Evolutionary conservation across 2,329 filamentous ascomycete species (phyloP), one percentile per base, ranked within the genome.

Genomic region (Alternaria sp.): DNA sequence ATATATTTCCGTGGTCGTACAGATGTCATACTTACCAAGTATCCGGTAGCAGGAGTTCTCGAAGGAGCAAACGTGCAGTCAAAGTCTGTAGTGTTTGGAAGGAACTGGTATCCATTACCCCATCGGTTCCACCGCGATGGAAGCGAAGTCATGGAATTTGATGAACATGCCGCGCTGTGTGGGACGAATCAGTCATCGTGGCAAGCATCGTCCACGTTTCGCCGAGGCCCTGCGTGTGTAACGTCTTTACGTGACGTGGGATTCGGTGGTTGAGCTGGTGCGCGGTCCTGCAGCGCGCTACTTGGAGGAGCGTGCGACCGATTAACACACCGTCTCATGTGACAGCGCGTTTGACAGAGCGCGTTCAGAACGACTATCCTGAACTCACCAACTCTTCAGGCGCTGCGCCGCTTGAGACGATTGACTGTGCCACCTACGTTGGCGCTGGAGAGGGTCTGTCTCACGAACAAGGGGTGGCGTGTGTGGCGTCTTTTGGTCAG

Each of bases 231-330:
- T 68, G 47, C 26, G 50, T 66, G 63, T 46, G 68, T 72, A 71
- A 71, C 47, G 33, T 55, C 11, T 51, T 77, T 76, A 76, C 75
- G 66, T 70, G 67, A 72, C 75, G 75, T 74, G 76, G 76, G 75
- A 72, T 76, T 33, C 20, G 37, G 41, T 44, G 21, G 12, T 65
- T 45, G 20, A 54, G 49, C 25, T 55, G 53, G 28, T 33, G 28
- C 26, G 47, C 18, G 47, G n/a, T 51, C 18, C 26, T 33, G 45
- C 28, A 30, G 25, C 23, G 33, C 46, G 37, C 37, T 41, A 41
- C 37, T 18, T 41, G 37, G 37, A 41, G 37, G 33, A 37, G 37
- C 37, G 37, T 41, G 4, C 4, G 37, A 41, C 37, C 2, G 14
- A 26, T 30, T 46, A 41, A 54, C 33, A 47, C 30, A 15, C 43